Evolutionary conservation across 352 stramenopile species (phyloP).

Genomic region (Phytophthora pini): DNA sequence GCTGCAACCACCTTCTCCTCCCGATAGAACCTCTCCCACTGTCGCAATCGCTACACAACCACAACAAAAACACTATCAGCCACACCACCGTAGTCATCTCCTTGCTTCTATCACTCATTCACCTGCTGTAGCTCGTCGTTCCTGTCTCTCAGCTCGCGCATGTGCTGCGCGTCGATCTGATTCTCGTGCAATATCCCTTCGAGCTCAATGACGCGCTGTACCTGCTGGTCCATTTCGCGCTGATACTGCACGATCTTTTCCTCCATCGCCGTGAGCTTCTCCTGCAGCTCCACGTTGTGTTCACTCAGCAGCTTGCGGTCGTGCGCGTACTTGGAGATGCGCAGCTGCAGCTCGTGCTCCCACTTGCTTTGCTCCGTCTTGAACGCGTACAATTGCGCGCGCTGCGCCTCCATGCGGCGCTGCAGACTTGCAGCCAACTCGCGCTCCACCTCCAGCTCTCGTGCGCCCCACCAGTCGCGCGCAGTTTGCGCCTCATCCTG

Average conservation of each 20-base stretch:
- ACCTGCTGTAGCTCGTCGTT: constrained; percentile 61
- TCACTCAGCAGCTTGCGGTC: constrained; percentile 82
- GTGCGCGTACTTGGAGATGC: constrained; percentile 80
- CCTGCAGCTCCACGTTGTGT: constrained; percentile 83
- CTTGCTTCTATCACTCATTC: not conserved
- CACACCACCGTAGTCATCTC: not conserved
- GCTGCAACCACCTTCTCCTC: constrained; percentile 48
- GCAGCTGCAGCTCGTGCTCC: constrained; percentile 79
- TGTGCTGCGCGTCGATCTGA: constrained; percentile 44
- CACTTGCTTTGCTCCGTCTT: constrained; percentile 86
- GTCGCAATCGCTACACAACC: constrained; percentile 47
- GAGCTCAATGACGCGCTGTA: constrained; percentile 66
- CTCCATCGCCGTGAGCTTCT: constrained; percentile 59
- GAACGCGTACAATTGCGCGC: constrained; percentile 76
- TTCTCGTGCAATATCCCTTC: constrained; percentile 61
- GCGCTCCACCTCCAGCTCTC: constrained; percentile 47
- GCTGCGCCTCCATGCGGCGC: constrained; percentile 76
- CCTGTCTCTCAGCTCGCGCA: constrained; percentile 40
- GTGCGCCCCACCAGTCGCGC: constrained; percentile 65
- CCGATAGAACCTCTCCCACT: constrained; percentile 68
- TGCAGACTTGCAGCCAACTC: constrained; percentile 58
- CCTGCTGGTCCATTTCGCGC: constrained; percentile 63
- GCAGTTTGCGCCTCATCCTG: constrained; percentile 28
- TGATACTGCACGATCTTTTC: constrained; percentile 52
- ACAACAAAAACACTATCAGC: constrained; percentile 8